These are phyloP conservation scores for Teunomyces pallodes DNA, from an alignment of 805 yeast genomes.

Conservation along the genomic window DNA sequence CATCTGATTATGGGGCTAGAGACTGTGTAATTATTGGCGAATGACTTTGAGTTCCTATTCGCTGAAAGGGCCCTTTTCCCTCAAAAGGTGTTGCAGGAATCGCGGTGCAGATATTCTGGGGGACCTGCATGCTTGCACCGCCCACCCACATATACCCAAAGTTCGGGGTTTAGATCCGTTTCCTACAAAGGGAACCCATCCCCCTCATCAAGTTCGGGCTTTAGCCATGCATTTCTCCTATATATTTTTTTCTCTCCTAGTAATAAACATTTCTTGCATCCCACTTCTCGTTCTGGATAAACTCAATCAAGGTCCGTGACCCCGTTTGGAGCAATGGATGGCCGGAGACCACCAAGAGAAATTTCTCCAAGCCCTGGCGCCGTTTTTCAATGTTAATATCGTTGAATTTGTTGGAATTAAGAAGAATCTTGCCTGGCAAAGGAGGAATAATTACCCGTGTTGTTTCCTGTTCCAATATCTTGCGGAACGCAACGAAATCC, in stretches of 20 bases:
- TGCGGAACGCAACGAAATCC: conserved; percentile 82
- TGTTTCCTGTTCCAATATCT: conserved; percentile 70
- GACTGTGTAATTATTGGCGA: too few species aligned
- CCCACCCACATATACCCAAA: too few species aligned
- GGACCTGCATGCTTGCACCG: too few species aligned
- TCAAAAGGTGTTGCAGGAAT: too few species aligned
- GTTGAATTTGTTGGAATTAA: conserved; percentile 65
- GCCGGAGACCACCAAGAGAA: conserved; percentile 76
- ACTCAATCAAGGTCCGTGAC: conserved; percentile 68
- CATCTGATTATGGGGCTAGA: neutral
- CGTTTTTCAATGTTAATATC: conserved; percentile 83
- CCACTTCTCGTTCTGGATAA: conserved; percentile 87
- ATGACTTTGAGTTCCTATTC: too few species aligned
- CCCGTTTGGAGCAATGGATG: conserved; percentile 94
- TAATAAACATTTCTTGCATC: conserved; percentile 29
- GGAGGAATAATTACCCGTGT: conserved; percentile 80
- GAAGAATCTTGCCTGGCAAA: conserved; percentile 83
- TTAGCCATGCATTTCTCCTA: neutral
- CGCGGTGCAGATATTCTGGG: too few species aligned
- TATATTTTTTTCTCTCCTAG: conserved; percentile 5
- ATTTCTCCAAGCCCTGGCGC: conserved; percentile 78
- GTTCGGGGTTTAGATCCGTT: neutral
- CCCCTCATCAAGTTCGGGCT: neutral
- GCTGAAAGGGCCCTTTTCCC: too few species aligned
- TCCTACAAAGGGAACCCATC: neutral